Conservation (phyloP, 331 rosid species). For the Saraca asoca region DNA sequence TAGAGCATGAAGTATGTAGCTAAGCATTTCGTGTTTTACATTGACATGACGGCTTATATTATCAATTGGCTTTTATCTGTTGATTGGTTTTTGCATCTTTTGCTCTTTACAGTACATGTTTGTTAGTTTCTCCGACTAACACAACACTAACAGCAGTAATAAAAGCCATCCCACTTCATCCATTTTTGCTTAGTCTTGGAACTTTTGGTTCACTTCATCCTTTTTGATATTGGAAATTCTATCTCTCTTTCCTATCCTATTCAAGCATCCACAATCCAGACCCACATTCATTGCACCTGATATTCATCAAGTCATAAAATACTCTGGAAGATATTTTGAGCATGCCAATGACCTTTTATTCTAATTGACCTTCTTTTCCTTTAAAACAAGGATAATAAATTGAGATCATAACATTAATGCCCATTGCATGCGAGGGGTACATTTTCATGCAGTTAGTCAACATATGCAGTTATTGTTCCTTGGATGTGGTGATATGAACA, state of each 20-base stretch:
- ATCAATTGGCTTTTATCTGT: not conserved
- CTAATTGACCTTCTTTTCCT: conserved; percentile 9
- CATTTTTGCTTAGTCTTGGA: conserved; percentile 15
- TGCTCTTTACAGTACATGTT: conserved; percentile 29
- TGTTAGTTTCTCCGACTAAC: conserved; percentile 14
- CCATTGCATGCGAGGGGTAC: conserved; percentile 5
- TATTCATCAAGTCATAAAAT: not conserved
- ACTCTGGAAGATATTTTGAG: not conserved
- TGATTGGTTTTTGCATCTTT: conserved; percentile 1
- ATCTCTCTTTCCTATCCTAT: not conserved
- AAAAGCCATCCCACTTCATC: conserved; percentile 1
- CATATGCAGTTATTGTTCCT: not conserved
- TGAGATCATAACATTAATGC: conserved; percentile 21
- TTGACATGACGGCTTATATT: conserved; percentile 19
- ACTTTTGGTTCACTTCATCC: conserved; percentile 19
- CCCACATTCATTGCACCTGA: not conserved
- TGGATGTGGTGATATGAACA: not conserved
- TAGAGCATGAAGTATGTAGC: conserved; percentile 79
- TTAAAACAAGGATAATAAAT: conserved; percentile 7
- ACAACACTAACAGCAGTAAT: conserved; percentile 9
- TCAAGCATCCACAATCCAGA: not conserved
- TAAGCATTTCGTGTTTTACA: conserved; percentile 35
- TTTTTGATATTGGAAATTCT: conserved; percentile 27
- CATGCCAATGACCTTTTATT: conserved; percentile 11
- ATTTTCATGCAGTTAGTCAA: conserved; percentile 6